Evolutionary conservation across 306 rosid species (phyloP).

Genomic region (Mimosa pudica): DNA sequence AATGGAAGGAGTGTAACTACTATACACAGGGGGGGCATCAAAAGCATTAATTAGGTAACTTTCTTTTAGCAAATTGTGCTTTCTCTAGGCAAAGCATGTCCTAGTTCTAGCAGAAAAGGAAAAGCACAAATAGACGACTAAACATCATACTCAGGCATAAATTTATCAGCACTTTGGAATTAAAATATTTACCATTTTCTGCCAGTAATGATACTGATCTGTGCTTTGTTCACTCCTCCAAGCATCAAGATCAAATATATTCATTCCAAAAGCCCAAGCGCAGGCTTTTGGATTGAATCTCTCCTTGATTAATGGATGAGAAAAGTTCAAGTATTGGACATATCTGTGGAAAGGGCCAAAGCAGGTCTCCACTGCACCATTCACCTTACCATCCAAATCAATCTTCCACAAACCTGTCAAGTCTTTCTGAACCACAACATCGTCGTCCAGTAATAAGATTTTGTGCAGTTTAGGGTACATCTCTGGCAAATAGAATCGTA

Average conservation of each 20-base stretch:
- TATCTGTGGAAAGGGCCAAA: constrained; percentile 94
- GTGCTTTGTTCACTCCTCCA: constrained; percentile 90
- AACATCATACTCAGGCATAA: constrained; percentile 9
- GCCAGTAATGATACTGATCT: constrained; percentile 92
- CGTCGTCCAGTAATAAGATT: constrained; percentile 84
- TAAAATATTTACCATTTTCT: constrained; percentile 66
- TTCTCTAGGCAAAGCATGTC: background rate
- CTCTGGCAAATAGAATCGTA: constrained; percentile 92
- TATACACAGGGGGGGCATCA: constrained; percentile 16
- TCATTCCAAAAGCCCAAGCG: constrained; percentile 97
- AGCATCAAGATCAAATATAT: constrained; percentile 92
- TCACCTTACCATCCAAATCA: constrained; percentile 91
- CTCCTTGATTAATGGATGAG: constrained; percentile 76
- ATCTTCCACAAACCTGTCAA: constrained; percentile 89
- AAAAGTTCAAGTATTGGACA: constrained; percentile 80
- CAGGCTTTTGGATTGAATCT: constrained; percentile 86
- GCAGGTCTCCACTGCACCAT: constrained; percentile 98
- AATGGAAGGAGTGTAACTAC: background rate
- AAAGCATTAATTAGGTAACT: constrained; percentile 20
- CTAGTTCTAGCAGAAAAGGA: background rate
- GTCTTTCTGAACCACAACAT: constrained; percentile 95
- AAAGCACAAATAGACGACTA: constrained; percentile 1
- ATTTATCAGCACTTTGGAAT: constrained; percentile 22
- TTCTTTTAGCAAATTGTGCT: background rate
- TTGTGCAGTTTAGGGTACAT: constrained; percentile 87